Conservation (phyloP, 768 basidiomycete species). For the Russula sp. region DNA sequence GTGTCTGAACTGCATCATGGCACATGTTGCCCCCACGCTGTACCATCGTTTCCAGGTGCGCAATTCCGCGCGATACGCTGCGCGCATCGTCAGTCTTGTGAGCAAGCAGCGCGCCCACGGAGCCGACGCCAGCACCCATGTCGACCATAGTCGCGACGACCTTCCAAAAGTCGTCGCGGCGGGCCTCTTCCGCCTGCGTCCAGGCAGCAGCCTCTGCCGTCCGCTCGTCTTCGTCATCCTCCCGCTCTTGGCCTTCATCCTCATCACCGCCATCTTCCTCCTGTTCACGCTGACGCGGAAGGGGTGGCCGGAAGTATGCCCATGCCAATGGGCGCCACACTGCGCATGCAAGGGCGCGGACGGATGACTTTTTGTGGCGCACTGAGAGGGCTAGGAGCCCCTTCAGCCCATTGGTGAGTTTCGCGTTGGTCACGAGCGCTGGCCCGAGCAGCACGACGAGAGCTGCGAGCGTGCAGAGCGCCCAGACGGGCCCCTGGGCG, state of each 20-base stretch:
- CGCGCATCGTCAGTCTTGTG: slow-evolving; percentile 32
- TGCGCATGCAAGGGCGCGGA: slow-evolving; percentile 54
- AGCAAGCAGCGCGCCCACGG: slow-evolving; percentile 50
- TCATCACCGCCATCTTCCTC: slow-evolving; percentile 30
- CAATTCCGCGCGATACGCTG: slow-evolving; percentile 41
- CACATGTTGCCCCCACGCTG: slow-evolving; percentile 46
- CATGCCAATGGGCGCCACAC: slow-evolving; percentile 63
- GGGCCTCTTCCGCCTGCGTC: slow-evolving; percentile 21
- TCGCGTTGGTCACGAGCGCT: no score
- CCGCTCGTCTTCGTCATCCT: slow-evolving; percentile 24
- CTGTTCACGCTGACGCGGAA: slow-evolving; percentile 26
- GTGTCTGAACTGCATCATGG: slow-evolving; percentile 49
- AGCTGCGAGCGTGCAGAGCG: no score
- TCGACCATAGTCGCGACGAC: slow-evolving; percentile 48
- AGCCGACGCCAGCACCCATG: slow-evolving; percentile 52
- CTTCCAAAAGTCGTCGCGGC: slow-evolving; percentile 39
- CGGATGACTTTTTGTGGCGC: slow-evolving; percentile 56
- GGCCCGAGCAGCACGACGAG: no score
- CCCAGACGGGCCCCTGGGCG: no score
- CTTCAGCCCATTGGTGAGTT: no score
- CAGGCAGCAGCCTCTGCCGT: slow-evolving; percentile 19
- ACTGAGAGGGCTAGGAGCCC: slow-evolving; percentile 26
- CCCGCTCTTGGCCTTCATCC: slow-evolving; percentile 21
- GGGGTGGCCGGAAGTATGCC: slow-evolving; percentile 57
- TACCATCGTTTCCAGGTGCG: slow-evolving; percentile 52